A percentile compares a stretch with the other conserved stretches of the same genome.
These are phyloP conservation scores for Camelina sativa DNA, from an alignment of 345 rosid species.

Conservation along the genomic window DNA sequence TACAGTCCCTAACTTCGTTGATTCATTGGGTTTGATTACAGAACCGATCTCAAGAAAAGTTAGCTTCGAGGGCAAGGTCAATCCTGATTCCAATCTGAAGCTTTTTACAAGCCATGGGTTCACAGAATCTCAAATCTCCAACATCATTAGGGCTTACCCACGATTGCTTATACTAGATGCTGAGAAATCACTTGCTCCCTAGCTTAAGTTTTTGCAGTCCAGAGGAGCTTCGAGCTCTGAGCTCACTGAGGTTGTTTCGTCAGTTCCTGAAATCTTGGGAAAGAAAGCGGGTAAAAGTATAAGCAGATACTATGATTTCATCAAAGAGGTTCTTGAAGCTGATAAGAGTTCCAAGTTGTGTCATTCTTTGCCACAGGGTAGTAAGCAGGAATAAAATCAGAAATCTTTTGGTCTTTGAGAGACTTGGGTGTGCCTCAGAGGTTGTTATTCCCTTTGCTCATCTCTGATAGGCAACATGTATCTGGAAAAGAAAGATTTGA, in stretches of 20 bases:
- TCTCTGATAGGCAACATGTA: background rate
- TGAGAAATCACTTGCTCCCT: slow-evolving; percentile 37
- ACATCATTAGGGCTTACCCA: background rate
- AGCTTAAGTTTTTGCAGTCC: slow-evolving; percentile 39
- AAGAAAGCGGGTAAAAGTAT: slow-evolving; percentile 6
- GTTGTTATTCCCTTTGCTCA: background rate
- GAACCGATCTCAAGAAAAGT: slow-evolving; percentile 12
- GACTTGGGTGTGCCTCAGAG: slow-evolving; percentile 31
- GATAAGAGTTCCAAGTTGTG: background rate
- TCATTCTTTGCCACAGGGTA: background rate
- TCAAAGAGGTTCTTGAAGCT: slow-evolving; percentile 13
- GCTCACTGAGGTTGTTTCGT: slow-evolving; percentile 11
- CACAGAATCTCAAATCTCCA: too few relatives aligned
- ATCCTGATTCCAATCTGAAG: slow-evolving; percentile 9
- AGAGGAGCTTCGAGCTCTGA: slow-evolving; percentile 42
- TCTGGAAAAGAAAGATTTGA: slow-evolving; percentile 6
- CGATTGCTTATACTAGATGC: slow-evolving; percentile 13
- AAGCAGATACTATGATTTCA: slow-evolving; percentile 18
- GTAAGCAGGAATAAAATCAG: background rate
- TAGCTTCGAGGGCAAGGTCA: background rate
- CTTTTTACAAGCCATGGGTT: slow-evolving; percentile 7
- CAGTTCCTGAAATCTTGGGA: slow-evolving; percentile 30
- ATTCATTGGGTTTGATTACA: slow-evolving; percentile 40
- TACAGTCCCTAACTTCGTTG: slow-evolving; percentile 27
- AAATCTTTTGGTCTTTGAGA: slow-evolving; percentile 17